Percentiles rank a stretch among this genome's conserved stretches.
Evolutionary conservation across 2,329 filamentous ascomycete genomes (phyloP).

Genomic region (Trichoderma koningii): DNA sequence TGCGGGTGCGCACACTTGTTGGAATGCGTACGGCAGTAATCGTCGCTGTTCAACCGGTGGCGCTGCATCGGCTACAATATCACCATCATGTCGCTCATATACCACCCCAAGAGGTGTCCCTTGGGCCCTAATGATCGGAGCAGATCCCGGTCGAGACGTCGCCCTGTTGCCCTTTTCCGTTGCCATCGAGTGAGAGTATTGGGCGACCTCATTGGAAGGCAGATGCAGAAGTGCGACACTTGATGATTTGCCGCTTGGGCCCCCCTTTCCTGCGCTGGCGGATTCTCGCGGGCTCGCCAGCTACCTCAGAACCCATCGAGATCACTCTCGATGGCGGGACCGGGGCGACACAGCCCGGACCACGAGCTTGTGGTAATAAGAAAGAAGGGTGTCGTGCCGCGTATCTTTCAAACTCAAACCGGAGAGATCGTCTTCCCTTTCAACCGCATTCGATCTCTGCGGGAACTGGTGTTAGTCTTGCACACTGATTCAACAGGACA

Average conservation of each 20-base stretch:
- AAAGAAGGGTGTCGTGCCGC: background rate
- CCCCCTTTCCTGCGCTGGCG: background rate
- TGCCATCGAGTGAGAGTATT: background rate
- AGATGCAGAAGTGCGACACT: background rate
- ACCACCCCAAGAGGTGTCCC: background rate
- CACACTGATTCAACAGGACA: background rate
- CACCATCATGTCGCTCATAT: background rate
- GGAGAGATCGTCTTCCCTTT: too few species aligned
- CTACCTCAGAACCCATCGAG: background rate
- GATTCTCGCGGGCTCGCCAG: background rate
- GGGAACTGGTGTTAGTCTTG: background rate
- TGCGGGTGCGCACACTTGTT: too few species aligned
- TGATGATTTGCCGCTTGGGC: constrained; percentile 1
- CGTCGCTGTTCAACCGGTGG: background rate
- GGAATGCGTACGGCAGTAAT: too few species aligned
- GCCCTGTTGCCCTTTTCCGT: background rate
- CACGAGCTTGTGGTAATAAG: background rate
- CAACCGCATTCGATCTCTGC: too few species aligned
- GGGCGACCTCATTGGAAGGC: background rate
- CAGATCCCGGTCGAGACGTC: background rate
- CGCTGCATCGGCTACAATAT: too few species aligned
- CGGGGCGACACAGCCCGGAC: background rate
- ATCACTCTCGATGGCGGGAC: background rate
- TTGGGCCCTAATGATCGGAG: background rate
- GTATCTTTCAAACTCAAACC: background rate